Percentiles rank a stretch among this genome's conserved stretches.
Evolutionary conservation across 225 moss, liverwort and hornwort genomes (phyloP).

Genomic region (Physcomitrium patens): DNA sequence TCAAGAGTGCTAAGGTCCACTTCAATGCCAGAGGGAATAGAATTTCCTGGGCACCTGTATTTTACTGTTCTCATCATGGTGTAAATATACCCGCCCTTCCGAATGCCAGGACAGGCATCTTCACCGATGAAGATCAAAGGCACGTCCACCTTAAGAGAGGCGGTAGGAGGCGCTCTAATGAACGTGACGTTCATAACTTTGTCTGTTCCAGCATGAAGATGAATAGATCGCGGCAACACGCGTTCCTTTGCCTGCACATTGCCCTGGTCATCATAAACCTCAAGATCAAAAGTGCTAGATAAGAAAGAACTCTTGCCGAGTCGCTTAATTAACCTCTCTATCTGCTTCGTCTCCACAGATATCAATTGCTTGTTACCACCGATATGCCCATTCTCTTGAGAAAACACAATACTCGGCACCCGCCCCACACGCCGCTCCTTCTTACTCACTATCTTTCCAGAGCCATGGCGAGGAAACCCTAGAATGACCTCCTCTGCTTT

Average conservation of each 20-base stretch:
- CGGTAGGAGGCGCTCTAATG: constrained; percentile 67
- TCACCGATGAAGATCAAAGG: constrained; percentile 91
- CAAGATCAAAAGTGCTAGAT: constrained; percentile 77
- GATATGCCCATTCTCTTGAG: constrained; percentile 82
- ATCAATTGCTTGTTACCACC: constrained; percentile 84
- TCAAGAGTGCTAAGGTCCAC: constrained; percentile 88
- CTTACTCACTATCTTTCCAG: constrained; percentile 82
- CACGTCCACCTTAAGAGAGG: constrained; percentile 75
- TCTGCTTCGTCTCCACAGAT: constrained; percentile 76
- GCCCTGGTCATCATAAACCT: constrained; percentile 63
- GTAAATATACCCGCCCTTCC: constrained; percentile 87
- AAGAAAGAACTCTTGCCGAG: constrained; percentile 79
- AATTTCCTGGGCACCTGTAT: constrained; percentile 73
- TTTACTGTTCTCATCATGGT: constrained; percentile 79
- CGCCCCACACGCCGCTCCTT: constrained; percentile 73
- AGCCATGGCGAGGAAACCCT: constrained; percentile 57
- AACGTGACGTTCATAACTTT: constrained; percentile 88
- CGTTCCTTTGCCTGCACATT: constrained; percentile 51
- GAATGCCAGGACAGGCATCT: constrained; percentile 86
- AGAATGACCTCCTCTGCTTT: constrained; percentile 71
- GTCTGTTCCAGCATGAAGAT: constrained; percentile 74
- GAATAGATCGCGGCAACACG: constrained; percentile 80
- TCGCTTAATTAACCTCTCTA: constrained; percentile 76
- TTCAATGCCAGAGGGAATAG: constrained; percentile 78
- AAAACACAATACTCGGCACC: constrained; percentile 86